A percentile compares a stretch with the other conserved stretches of the same genome.
Conservation (phyloP, 2,329 filamentous ascomycete species). For the Lasiodiplodia gonubiensis region DNA sequence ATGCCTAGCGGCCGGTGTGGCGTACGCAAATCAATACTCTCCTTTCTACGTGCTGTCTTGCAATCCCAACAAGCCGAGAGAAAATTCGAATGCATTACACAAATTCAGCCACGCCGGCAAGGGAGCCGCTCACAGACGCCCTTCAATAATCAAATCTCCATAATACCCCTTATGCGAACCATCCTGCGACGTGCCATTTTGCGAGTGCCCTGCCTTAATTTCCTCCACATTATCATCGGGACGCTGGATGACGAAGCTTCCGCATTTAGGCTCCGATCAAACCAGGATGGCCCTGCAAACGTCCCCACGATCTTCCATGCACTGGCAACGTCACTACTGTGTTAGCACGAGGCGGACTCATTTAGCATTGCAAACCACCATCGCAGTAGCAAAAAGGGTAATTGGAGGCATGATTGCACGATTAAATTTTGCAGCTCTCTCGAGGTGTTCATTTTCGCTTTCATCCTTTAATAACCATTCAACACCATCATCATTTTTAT, state of each 20-base stretch:
- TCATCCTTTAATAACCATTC: background rate
- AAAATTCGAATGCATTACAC: background rate
- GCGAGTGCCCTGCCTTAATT: constrained; percentile 15
- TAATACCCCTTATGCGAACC: constrained; percentile 6
- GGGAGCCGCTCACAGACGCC: background rate
- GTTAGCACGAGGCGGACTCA: background rate
- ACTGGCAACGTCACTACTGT: background rate
- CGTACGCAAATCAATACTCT: background rate
- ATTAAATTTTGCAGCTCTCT: background rate
- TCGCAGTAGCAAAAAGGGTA: background rate
- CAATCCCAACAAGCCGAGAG: background rate
- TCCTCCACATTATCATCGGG: background rate
- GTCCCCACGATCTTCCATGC: background rate
- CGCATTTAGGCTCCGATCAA: background rate
- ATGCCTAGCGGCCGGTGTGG: background rate
- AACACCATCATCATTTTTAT: background rate
- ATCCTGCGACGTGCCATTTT: constrained; percentile 14
- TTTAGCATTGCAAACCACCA: background rate
- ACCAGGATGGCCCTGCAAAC: background rate
- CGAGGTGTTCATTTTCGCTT: background rate
- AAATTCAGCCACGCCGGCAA: background rate
- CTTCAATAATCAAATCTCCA: constrained; percentile 11
- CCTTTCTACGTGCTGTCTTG: background rate
- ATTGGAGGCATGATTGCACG: background rate
- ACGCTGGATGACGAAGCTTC: constrained; percentile 7